Evolutionary conservation across 2,329 filamentous ascomycete genomes (phyloP).

Genomic region (Clarireedia homoeocarpa): DNA sequence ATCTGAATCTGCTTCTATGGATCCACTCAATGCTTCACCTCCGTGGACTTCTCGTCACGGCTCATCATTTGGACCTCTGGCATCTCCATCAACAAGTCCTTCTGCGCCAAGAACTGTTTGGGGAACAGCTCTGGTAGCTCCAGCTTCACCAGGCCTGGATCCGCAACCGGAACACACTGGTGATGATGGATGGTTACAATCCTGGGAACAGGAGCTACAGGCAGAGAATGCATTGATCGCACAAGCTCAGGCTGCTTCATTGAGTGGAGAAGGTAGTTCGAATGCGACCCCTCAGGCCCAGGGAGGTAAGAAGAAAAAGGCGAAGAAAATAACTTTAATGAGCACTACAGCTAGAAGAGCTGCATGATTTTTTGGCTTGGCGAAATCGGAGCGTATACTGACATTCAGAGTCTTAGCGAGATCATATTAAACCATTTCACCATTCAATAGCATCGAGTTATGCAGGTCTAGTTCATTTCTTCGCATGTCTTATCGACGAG

Average conservation of each 20-base stretch:
- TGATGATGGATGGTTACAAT: slow-evolving; percentile 82
- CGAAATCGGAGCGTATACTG: neutral
- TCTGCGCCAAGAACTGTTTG: slow-evolving; percentile 74
- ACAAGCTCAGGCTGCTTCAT: slow-evolving; percentile 50
- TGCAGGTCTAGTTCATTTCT: neutral
- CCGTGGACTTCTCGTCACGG: slow-evolving; percentile 48
- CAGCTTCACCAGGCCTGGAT: slow-evolving; percentile 48
- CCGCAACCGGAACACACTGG: slow-evolving; percentile 27
- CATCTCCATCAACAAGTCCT: slow-evolving; percentile 75
- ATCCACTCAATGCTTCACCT: slow-evolving; percentile 38
- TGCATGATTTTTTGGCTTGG: slow-evolving; percentile 23
- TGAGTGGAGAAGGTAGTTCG: slow-evolving; percentile 23
- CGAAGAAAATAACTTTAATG: slow-evolving; percentile 66
- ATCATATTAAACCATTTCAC: neutral
- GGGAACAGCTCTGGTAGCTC: slow-evolving; percentile 68
- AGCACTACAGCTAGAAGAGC: slow-evolving; percentile 44
- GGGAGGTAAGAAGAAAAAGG: slow-evolving; percentile 57
- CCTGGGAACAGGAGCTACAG: slow-evolving; percentile 70
- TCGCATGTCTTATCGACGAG: neutral
- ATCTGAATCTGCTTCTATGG: slow-evolving; percentile 41
- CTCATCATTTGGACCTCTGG: slow-evolving; percentile 58
- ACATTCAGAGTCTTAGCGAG: slow-evolving; percentile 2
- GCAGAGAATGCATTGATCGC: slow-evolving; percentile 51
- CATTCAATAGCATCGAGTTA: slow-evolving; percentile 6
- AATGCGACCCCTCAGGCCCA: slow-evolving; percentile 2